These are phyloP conservation scores for Serendipita sp. DNA, from an alignment of 768 basidiomycete species.

Conservation along the genomic window DNA sequence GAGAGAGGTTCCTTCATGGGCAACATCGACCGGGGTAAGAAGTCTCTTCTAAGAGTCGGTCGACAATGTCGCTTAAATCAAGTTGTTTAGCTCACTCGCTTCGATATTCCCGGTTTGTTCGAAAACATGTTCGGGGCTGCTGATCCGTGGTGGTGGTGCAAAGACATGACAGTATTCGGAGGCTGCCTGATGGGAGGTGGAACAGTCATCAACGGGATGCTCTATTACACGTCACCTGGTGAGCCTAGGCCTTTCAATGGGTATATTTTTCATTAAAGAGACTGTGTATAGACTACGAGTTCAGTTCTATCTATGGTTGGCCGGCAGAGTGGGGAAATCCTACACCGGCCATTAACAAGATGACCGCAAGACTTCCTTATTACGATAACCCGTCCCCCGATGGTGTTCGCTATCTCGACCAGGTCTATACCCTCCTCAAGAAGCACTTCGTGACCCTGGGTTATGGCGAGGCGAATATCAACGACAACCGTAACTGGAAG, in stretches of 20 bases:
- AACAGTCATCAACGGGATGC: conserved; percentile 37
- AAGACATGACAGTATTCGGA: conserved; percentile 45
- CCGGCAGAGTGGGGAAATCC: conserved; percentile 39
- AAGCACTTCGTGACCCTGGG: conserved; percentile 22
- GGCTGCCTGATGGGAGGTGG: conserved; percentile 50
- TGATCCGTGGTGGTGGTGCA: conserved; percentile 49
- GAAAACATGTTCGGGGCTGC: conserved; percentile 46
- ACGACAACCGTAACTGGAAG: conserved; percentile 37
- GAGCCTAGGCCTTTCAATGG: neutral
- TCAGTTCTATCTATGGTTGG: conserved; percentile 34
- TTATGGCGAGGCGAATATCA: conserved; percentile 37
- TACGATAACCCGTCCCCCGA: conserved; percentile 46
- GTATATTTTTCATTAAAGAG: neutral
- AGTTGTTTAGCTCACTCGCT: conserved; percentile 36
- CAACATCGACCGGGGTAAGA: conserved; percentile 16
- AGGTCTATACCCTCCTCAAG: conserved; percentile 30
- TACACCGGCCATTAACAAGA: conserved; percentile 30
- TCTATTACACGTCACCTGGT: neutral
- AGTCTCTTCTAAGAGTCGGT: neutral
- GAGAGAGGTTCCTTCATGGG: conserved; percentile 23
- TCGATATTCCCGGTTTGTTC: conserved; percentile 48
- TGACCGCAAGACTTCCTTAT: conserved; percentile 34
- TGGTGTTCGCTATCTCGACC: conserved; percentile 38
- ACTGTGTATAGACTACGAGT: conserved; percentile 33
- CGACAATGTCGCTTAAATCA: neutral